phyloP scores from a whole-genome alignment of 805 yeast species.

The Candida pseudofarinosa region DNA sequence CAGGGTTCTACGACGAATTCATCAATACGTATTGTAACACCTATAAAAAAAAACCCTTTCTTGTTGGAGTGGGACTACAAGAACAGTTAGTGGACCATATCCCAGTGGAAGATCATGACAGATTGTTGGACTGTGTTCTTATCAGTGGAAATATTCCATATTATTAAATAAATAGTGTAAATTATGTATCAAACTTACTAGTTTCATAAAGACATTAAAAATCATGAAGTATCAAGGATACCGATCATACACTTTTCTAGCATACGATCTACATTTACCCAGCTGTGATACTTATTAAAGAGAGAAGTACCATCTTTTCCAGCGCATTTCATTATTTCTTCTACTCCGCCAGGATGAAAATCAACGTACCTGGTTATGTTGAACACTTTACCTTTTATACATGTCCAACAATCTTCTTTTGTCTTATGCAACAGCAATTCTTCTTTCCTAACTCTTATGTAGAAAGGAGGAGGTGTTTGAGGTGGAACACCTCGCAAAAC shows the following conservation, averaged over 20 bases:
- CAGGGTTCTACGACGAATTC: conserved; percentile 82
- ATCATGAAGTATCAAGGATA: conserved; percentile 22
- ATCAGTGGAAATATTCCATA: conserved; percentile 24
- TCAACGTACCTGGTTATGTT: conserved; percentile 78
- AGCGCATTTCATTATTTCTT: conserved; percentile 71
- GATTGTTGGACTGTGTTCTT: conserved; percentile 52
- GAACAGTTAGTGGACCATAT: conserved; percentile 55
- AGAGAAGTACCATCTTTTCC: conserved; percentile 78
- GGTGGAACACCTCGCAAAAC: conserved; percentile 53
- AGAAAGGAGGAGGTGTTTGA: conserved; percentile 49
- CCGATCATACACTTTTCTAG: conserved; percentile 79
- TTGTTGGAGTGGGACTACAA: conserved; percentile 62
- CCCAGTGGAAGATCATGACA: conserved; percentile 64
- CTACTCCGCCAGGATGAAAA: conserved; percentile 92
- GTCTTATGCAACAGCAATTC: conserved; percentile 58
- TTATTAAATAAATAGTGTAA: conserved; percentile 3
- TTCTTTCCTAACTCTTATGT: conserved; percentile 47
- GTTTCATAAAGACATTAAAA: neutral
- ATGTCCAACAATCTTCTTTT: conserved; percentile 80
- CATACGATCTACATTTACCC: conserved; percentile 85
- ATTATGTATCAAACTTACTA: neutral
- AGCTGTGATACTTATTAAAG: conserved; percentile 63
- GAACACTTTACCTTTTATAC: conserved; percentile 74
- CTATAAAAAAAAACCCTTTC: conserved; percentile 29
- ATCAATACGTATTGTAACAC: conserved; percentile 17